A percentile compares a stretch with the other conserved stretches of the same genome.
phyloP scores from a whole-genome alignment of 179 eudicot species.

The Silene vulgaris region DNA sequence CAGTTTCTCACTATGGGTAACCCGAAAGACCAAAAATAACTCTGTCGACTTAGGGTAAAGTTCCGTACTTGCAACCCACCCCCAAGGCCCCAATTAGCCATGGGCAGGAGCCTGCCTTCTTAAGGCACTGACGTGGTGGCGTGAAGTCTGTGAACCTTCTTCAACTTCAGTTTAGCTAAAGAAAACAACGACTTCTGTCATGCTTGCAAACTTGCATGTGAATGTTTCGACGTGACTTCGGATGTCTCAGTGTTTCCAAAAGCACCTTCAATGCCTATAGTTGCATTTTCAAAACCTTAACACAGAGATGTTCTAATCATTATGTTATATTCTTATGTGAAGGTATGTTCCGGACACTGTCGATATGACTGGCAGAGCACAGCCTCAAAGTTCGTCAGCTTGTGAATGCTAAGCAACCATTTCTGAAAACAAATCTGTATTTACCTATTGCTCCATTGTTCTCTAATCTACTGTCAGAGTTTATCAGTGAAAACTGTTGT shows the following conservation, averaged over 20 bases:
- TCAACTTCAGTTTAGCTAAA: no score
- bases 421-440: constrained; percentile 1
- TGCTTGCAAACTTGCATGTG: not conserved
- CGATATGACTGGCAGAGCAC: constrained; percentile 36
- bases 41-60: not conserved
- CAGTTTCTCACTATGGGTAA: not conserved
- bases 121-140: not conserved
- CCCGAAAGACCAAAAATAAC: not conserved
- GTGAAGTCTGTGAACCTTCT: not conserved
- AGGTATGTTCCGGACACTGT: constrained; percentile 48
- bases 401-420: constrained; percentile 37
- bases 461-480: not conserved
- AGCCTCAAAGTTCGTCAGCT: constrained; percentile 34
- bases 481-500: constrained; percentile 21
- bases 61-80: not conserved
- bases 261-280: no score
- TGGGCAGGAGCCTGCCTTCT: not conserved
- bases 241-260: not conserved
- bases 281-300: not conserved
- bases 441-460: constrained; percentile 5
- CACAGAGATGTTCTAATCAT: constrained; percentile 8
- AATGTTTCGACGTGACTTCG: not conserved
- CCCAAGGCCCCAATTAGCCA: not conserved
- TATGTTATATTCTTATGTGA: not conserved
- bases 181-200: not conserved